Base-by-base conservation (phyloP, 805 yeast genomes). In the Scheffersomyces coipomensis region DNA sequence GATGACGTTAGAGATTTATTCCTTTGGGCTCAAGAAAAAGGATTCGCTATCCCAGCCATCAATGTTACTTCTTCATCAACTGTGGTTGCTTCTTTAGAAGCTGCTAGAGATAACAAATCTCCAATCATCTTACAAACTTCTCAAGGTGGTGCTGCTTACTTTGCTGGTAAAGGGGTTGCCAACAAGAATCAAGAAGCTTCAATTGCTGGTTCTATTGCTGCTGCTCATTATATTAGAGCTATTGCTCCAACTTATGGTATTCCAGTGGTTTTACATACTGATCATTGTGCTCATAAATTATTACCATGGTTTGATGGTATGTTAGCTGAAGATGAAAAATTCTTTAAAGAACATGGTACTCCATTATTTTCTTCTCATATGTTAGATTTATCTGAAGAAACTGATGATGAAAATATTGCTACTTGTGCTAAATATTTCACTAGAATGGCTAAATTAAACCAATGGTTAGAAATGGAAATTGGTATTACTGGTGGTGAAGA, bases 401-500 rank as follows among this genome's bases (percentile, higher is more conserved):
- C 86, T 49, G 97, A 93, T 69, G 95, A 88, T 51, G 95, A 86
- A 76, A 93, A 93, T 86, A 91, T 93, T 58, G 83, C 81, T 49
- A 85, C 87, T 52, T 90, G 97, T 80, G 95, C 73, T 71, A 84
- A 88, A 75, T 93, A 93, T 83, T 91, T 93, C 76, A 78, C 77
- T 70, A 88, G 96, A 75, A 88, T 88, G 83, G 74, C 95, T 68
- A 88, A 86, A 76, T 78, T 91, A 81, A 78, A 81, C 75, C 98
- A 91, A 78, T 93, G 93, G 93, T 82, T 93, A 67, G 99, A 93
- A 81, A 93, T 93, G 99, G 99, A 93, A 80, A 93, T 93, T 67
- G 99, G 99, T 83, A 93, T 93, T 83, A 93, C 99, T 68, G 99
- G 99, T 76, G 99, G 99, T 84, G 99, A 93, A 79, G 99, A 93